Evolutionary conservation across 371 early-diverging fungal species (phyloP), one percentile per base, ranked within the genome.

Genomic region (Blastocladiella emersonii): DNA sequence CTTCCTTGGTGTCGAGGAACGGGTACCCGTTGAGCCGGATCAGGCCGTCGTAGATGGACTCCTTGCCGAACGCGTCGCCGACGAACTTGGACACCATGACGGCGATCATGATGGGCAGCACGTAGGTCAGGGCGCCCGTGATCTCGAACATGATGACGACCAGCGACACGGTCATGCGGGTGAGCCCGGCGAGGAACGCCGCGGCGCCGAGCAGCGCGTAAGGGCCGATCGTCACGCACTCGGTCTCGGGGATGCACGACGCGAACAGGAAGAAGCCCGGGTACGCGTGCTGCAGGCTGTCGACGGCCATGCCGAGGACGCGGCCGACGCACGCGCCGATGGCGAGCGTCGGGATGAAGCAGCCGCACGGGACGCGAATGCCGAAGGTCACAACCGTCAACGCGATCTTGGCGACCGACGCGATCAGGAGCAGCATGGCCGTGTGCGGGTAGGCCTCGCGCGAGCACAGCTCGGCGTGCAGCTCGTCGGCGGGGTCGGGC

Each of bases 131-230:
- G 1, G 90, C 86, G 39, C 92, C 92, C 0, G 97, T 95, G 41
- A 96, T 74, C 72, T 96, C 97, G 74, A 94, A 90, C 86, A 95
- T 87, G 67, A 94, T 91, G 43, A 94, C 91, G 36, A 87, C 89
- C 12, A 95, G 73, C 0, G 57, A 53, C 64, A 68, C 60, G 13
- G 96, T 94, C 72, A 93, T 93, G 64, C 94, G 83, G 0, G 98
- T 93, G 4, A 91, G 87, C 13, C 98, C 95, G 3, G 89, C 87
- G 65, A 97, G 74, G 36, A 86, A 80, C 5, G 95, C 93, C 4
- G 93, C 93, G 1, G 95, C 95, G 12, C 53, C 98, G 4, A 96
- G 89, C 74, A 95, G 81, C 0, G 98, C 93, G 71, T 97, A 97
- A 17, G 91, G 85, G 34, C 95, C 98, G 0, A 94, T 92, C 19